Evolutionary conservation across 169 alveolate genomes (phyloP).

Genomic region (Cryptosporidium sp.): DNA sequence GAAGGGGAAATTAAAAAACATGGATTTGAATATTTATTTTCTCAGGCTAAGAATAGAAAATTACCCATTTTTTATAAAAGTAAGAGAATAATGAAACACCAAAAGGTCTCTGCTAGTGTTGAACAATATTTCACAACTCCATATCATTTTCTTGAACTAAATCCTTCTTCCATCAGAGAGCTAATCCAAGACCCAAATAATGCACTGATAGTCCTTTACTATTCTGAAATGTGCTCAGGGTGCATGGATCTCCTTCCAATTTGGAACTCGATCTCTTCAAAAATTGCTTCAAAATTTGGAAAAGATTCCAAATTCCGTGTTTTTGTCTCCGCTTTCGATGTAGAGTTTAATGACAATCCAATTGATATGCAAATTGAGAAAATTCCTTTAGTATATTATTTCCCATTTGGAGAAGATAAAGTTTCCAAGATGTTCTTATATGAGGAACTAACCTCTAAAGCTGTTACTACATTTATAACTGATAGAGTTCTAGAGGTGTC

Average conservation of each 20-base stretch:
- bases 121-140: slow-evolving; percentile 11
- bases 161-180: background rate
- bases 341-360: slow-evolving; percentile 32
- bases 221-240: background rate
- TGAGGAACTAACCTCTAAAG: background rate
- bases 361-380: slow-evolving; percentile 7
- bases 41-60: background rate
- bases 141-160: slow-evolving; percentile 15
- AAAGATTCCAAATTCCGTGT: slow-evolving; percentile 4
- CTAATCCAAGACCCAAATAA: background rate
- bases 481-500: background rate
- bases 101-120: background rate
- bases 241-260: background rate
- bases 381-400: slow-evolving; percentile 28
- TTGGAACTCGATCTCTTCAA: background rate
- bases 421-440: background rate
- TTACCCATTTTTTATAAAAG: slow-evolving; percentile 42
- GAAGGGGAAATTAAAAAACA: background rate
- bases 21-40: background rate
- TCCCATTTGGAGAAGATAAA: slow-evolving; percentile 54
- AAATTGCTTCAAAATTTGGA: background rate
- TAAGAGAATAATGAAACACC: background rate
- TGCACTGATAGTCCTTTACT: slow-evolving; percentile 28
- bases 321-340: slow-evolving; percentile 13
- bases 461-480: background rate